Base-by-base conservation (phyloP, 176 grass and related monocot genomes). In the Coix lacrymajobi region DNA sequence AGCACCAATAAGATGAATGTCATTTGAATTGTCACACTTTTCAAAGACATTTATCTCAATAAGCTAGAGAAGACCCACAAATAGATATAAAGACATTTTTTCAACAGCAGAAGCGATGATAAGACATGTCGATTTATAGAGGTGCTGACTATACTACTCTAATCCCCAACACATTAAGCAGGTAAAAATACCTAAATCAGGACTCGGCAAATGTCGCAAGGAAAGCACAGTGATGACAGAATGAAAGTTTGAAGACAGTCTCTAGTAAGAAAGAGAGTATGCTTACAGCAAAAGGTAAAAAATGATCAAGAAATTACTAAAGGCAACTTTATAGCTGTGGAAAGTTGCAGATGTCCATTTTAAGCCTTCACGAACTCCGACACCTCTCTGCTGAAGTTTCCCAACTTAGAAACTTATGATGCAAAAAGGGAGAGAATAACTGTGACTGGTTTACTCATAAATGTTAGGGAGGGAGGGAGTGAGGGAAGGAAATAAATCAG, bases 251-350 rank as follows among this genome's bases (percentile, higher is more conserved):
- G 36, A 73, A 88, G 36, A 57, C 84, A 88, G 71, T 68, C 74
- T 74, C 84, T 78, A 79, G 2, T 70, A 85, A 85, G 73, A 79
- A 86, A 86, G 66, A 82, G 58, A 86, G 77, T 64, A 86, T 83
- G 74, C 30, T 90, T 78, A 82, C 56, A 77, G 36, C 41, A 72
- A 85, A 85, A 20, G 66, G 75, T 85, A 49, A 90, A 54, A 82
- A 86, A 86, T 83, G 88, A 86, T 83, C 17, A 86, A 90, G 88
- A 74, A 90, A 83, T 90, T 90, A 90, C 88, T 75, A 87, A 79
- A 87, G 84, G 68, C 48, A 83, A 90, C 84, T 90, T 83, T 90
- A 79, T 74, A 83, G 79, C 69, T 79, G 84, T 46, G 38, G 66
- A 90, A 83, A 87, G 74, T 79, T 83, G 88, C 76, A 90, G 84